Evolutionary conservation across 2,329 filamentous ascomycete species (phyloP), one percentile per base, ranked within the genome.

Genomic region (Claviceps africana): DNA sequence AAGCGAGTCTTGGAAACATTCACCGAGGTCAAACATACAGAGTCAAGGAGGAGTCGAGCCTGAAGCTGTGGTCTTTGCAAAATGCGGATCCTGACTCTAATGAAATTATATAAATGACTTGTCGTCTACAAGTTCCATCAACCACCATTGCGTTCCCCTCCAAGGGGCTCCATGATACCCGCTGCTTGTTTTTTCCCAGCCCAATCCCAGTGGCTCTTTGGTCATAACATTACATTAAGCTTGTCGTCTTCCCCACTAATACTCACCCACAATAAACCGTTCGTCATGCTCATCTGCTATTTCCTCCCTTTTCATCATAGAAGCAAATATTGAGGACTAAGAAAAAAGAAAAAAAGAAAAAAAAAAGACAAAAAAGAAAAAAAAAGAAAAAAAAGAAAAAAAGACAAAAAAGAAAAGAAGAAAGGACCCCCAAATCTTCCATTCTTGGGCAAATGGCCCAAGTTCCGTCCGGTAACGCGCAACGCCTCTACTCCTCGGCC

Each of bases 11-110:
- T 19, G 17, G 5, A 39, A n/a, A 15, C 22, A 4, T 25, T 11
- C 21, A 28, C 10, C 44, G 47, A 11, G 9, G 6, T 10, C 44
- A 25, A 25, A 44, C 39, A 6, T 53, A 21, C 48, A 50, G 21
- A 9, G 51, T 54, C 13, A 22, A 54, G 28, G 40, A 46, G 15
- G 54, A 55, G 13, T 55, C 54, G 13, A 55, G 48, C 37, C 47
- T 55, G n/a, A 55, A 55, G 42, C 21, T 55, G 22, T 55, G 54
- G 54, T 52, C 52, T 17, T 13, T 54, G 9, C 47, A 44, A 22
- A 13, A 43, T 17, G 21, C 19, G 15, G 37, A 37, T 19, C 25
- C 19, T 4, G 43, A 47, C 8, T 40, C n/a, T 33, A 44, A 47
- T 19, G 6, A 42, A 15, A 21, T 6, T n/a, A 45, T 31, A 35